Evolutionary conservation across 306 rosid genomes (phyloP).

Genomic region (Begonia loranthoides): DNA sequence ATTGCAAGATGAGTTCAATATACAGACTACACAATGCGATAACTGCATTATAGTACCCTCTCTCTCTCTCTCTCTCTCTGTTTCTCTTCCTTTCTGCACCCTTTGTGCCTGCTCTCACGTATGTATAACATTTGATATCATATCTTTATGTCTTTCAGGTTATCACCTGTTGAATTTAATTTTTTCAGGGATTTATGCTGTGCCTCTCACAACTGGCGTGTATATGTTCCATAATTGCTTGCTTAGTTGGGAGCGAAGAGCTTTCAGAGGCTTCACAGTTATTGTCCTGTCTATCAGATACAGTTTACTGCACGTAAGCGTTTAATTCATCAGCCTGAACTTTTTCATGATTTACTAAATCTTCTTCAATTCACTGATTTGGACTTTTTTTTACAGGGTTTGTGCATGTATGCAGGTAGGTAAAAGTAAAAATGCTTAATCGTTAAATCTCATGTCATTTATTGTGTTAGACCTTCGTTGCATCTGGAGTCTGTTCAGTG

Average conservation of each 20-base stretch:
- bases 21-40: constrained; percentile 62
- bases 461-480: neutral
- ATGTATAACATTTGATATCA: neutral
- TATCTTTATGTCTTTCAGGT: neutral
- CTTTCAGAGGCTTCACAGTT: constrained; percentile 34
- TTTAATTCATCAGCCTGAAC: constrained; percentile 8
- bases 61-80: constrained; percentile 2
- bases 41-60: constrained; percentile 76
- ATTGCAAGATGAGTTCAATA: constrained; percentile 75
- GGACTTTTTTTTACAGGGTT: constrained; percentile 30
- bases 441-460: neutral
- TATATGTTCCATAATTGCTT: constrained; percentile 48
- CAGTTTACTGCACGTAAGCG: constrained; percentile 59
- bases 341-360: constrained; percentile 5
- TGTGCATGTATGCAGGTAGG: constrained; percentile 81
- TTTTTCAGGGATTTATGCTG: constrained; percentile 59
- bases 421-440: neutral
- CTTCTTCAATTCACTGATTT: constrained; percentile 1
- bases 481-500: too few relatives aligned
- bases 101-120: neutral
- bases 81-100: constrained; percentile 10
- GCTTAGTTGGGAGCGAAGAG: constrained; percentile 37
- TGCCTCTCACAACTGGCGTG: constrained; percentile 41
- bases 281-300: constrained; percentile 35
- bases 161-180: neutral